Base-by-base conservation (phyloP, 1,284 basidiomycete species). In the Mrakiaceae sp. region DNA sequence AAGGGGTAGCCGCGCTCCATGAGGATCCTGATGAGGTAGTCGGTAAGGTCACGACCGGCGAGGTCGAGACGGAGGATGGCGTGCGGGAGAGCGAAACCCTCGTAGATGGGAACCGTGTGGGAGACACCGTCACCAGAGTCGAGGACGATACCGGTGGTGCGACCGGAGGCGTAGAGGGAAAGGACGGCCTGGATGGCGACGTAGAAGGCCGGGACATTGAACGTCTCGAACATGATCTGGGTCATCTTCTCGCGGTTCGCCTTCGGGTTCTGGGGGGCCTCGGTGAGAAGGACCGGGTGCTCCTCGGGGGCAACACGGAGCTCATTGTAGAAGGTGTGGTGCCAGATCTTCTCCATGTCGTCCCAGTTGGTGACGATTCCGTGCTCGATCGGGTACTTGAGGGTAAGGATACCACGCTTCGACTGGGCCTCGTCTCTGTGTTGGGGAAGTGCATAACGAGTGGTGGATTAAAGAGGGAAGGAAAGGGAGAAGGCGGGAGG, bases 151-250 rank as follows among this genome's bases (percentile, higher is more conserved):
- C 90, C 90, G 60, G 90, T 94, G 69, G 83, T 84, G 79, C 90
- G 88, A 80, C 91, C 91, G 66, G 90, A 94, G 48, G 91, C 90
- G 79, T 93, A 94, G 63, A 94, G 83, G 50, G 90, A 93, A 53
- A 95, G 83, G 64, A 93, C 90, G 76, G 90, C 90, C 80, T 94
- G 91, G 78, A 93, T 92, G 66, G 88, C 83, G 71, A 93, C 90
- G 81, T 93, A 93, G 82, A 94, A 92, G 14, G 90, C 90, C 64
- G 90, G 90, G 4, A 84, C 85, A 79, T 93, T 94, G 84, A 95
- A 94, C 57, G 90, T 94, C 82, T 95, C 90, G 78, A 95, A 95
- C 88, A 93, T 93, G 82, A 93, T 92, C 80, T 93, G 90, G 68
- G 90, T 92, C 90, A 93, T 93, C 83, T 93, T 93, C 81, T 95